These are phyloP conservation scores for Leccinum longicurvipes DNA, from an alignment of 768 basidiomycete genomes.

Conservation along the genomic window DNA sequence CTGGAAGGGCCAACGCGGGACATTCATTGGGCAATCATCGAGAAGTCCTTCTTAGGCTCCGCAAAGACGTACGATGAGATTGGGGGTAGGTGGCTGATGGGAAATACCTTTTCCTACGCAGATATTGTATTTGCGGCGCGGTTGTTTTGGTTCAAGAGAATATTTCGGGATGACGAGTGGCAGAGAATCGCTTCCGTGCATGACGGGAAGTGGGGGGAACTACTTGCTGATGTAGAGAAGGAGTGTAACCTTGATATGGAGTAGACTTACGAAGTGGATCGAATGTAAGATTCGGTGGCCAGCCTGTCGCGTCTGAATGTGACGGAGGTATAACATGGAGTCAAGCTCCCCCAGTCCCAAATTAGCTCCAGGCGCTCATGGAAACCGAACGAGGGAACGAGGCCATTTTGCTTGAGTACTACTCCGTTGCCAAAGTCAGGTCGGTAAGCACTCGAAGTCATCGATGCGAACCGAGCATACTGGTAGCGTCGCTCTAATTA, in stretches of 20 bases:
- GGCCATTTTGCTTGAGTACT: no score
- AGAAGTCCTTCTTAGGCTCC: constrained; percentile 11
- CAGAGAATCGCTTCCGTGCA: constrained; percentile 22
- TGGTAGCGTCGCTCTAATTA: no score
- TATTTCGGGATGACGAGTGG: constrained; percentile 27
- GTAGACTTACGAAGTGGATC: not conserved
- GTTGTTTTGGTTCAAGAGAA: constrained; percentile 16
- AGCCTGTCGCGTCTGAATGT: no score
- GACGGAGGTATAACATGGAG: no score
- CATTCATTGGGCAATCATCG: constrained; percentile 24
- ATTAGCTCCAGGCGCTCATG: no score
- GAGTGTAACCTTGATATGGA: constrained; percentile 21
- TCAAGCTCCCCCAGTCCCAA: no score
- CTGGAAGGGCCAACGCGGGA: constrained; percentile 34
- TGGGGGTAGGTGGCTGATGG: constrained; percentile 31
- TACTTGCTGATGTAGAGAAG: constrained; percentile 23
- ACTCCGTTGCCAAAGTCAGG: no score
- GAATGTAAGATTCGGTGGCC: not conserved
- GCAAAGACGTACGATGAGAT: constrained; percentile 18
- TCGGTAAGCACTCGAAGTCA: no score
- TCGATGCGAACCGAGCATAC: no score
- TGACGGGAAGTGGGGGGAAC: constrained; percentile 24
- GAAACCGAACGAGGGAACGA: no score
- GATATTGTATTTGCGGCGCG: constrained; percentile 25
- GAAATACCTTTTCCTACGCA: constrained; percentile 29